Conservation (phyloP, 176 grass and related monocot genomes). For the Otatea glauca region DNA sequence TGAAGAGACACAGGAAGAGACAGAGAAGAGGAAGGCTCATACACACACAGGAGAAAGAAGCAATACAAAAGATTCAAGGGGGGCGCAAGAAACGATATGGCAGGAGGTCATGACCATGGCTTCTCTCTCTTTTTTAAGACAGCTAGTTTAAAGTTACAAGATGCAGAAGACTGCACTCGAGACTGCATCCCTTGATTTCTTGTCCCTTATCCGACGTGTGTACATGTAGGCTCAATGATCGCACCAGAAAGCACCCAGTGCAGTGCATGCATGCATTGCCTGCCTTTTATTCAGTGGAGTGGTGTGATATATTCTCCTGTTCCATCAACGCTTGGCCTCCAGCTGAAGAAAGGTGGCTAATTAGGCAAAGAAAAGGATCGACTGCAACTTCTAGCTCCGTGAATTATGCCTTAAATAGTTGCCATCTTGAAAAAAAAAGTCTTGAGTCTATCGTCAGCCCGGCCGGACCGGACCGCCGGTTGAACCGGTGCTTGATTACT, state of each 20-base stretch:
- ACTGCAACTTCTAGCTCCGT: background rate
- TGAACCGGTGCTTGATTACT: background rate
- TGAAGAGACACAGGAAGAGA: too few species aligned
- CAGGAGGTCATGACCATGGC: too few species aligned
- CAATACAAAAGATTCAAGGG: too few species aligned
- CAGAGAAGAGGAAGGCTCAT: too few species aligned
- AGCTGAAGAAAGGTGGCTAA: slow-evolving; percentile 15
- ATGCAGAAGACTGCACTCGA: too few species aligned
- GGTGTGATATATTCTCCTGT: slow-evolving; percentile 44
- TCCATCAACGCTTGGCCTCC: slow-evolving; percentile 40
- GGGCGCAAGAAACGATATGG: too few species aligned
- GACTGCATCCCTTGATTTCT: background rate
- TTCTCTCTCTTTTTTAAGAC: too few species aligned
- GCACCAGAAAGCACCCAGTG: slow-evolving; percentile 20
- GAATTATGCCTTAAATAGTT: slow-evolving; percentile 12
- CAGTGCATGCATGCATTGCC: background rate
- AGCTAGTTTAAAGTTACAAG: too few species aligned
- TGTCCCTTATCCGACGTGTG: slow-evolving; percentile 30
- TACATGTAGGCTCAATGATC: slow-evolving; percentile 2
- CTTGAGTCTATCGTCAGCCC: background rate
- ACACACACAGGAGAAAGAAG: too few species aligned
- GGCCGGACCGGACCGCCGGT: too few species aligned
- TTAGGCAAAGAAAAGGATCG: background rate
- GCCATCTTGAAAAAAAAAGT: background rate
- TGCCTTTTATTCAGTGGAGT: slow-evolving; percentile 51